Base-by-base conservation (phyloP, 345 rosid genomes). In the Trapa bicornis region DNA sequence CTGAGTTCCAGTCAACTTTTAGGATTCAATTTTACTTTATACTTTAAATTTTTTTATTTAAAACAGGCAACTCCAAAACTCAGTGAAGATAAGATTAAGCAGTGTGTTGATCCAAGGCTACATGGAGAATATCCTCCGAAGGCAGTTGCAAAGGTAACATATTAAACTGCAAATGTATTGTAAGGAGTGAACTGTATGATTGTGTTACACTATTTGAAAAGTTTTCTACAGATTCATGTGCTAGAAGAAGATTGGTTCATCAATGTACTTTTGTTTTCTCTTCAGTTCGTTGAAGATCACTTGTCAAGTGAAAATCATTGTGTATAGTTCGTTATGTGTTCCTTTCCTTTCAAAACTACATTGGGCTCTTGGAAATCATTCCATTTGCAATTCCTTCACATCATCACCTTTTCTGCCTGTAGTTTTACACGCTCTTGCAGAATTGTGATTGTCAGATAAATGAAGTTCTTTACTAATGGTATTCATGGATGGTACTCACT, bases 31-130 rank as follows among this genome's bases (percentile, higher is more conserved):
- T 15, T 70, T n/a, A 16, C 43, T 17, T 32, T 38, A 48, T 61
- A 47, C 29, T 16, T 0, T 38, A 0, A 15, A 37, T n/a, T 13
- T 12, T 37, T 7, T 37, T 29, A 10, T 53, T 64, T 65, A 53
- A 14, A 42, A 37, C 11, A 15, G 67, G 62, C 79, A 67, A 62
- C 66, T 38, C 73, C 73, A 50, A 63, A 50, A 50, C 73, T 63
- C 11, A 65, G 75, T 50, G 84, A 80, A 71, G 81, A 80, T 66
- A 78, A 74, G 71, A 78, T 80, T 52, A 75, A 72, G 70, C 80
- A 71, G 66, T 80, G 84, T 13, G 76, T 80, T 47, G 81, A 78
- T 66, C 77, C 73, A 11, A 78, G 75, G 61, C 78, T 80, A 65
- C 72, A 76, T 37, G 84, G 71, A 29, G 67, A 63, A 11, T 70